A percentile compares a stretch with the other conserved stretches of the same genome.
phyloP scores from a whole-genome alignment of 2,329 filamentous ascomycete genomes.

The Monosporascus sp. region DNA sequence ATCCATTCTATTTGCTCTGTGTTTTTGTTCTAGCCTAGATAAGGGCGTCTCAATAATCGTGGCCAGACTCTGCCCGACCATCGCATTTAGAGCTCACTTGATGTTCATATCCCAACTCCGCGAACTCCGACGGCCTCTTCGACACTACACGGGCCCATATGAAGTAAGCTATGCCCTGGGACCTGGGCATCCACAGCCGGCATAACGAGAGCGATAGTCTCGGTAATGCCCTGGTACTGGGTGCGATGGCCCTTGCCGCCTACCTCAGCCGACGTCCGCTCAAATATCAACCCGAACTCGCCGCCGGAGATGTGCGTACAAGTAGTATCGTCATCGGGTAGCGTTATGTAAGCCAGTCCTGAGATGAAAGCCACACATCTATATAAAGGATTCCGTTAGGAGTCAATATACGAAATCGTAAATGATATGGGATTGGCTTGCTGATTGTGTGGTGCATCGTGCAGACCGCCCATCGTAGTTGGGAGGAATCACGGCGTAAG shows the following conservation, averaged over 20 bases:
- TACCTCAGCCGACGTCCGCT: conserved; percentile 32
- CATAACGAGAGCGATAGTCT: conserved; percentile 32
- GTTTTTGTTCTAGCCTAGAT: too few relatives aligned
- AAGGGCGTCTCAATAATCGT: too few relatives aligned
- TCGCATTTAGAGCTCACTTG: too few relatives aligned
- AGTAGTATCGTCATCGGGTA: conserved; percentile 28
- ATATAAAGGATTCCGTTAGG: neutral
- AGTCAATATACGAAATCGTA: too few relatives aligned
- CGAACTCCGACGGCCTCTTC: conserved; percentile 15
- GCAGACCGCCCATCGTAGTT: conserved; percentile 33
- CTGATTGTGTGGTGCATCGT: conserved; percentile 37
- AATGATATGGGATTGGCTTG: conserved; percentile 15
- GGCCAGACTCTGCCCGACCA: too few relatives aligned
- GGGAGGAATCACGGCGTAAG: conserved; percentile 31
- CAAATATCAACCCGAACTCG: conserved; percentile 35
- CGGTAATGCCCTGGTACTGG: conserved; percentile 32
- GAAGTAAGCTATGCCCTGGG: conserved; percentile 34
- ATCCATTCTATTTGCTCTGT: too few relatives aligned
- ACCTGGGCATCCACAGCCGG: conserved; percentile 29
- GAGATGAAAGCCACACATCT: conserved; percentile 33
- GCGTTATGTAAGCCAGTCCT: conserved; percentile 36
- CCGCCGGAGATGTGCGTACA: conserved; percentile 33
- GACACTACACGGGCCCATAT: conserved; percentile 32
- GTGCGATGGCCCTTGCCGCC: conserved; percentile 36
- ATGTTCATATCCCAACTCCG: neutral